Base-by-base conservation (phyloP, 2,329 filamentous ascomycete genomes). In the Verticillium longisporum region DNA sequence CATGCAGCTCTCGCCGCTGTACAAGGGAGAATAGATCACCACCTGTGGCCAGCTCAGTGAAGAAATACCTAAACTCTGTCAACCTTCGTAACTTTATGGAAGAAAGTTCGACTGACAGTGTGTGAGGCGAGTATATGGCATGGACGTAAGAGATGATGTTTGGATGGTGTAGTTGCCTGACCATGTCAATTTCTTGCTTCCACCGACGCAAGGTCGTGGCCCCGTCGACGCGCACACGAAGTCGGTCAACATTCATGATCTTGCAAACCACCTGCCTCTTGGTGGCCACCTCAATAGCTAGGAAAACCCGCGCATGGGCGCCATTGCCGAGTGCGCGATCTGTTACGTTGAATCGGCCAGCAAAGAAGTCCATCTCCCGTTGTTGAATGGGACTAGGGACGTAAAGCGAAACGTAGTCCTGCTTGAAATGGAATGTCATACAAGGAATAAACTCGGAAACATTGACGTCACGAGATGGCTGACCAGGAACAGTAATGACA, bases 221-320 rank as follows among this genome's bases (percentile, higher is more conserved):
- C 15, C 18, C 50, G 21, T 45, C 34, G 9, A 15, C 7, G 7
- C 21, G 18, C n/a, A 65, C 65, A 13, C 31, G 41, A 26, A 55
- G 33, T 9, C 21, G n/a, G 36, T 76, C 74, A 2, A 88, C 67
- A 59, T 83, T 76, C 58, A 90, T 75, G 9, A 90, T 72, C 67
- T 92, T 91, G 75, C 89, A 92, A 11, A 87, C 88, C 21, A 90
- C 65, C 67, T 91, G 89, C 60, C 78, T 79, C 41, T 79, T 77
- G 0, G 81, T 83, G 6, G 70, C 71, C 31, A 75, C 70, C 15
- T 89, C 79, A 2, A 80, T 69, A 6, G 75, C 73, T 6, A 77
- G 66, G 56, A 73, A 74, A 13, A 77, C 74, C 15, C 67, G 63
- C 14, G 70, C 76, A 62, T 77, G 73, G 26, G 72, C 68, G 2